These are phyloP conservation scores for Ceratocystis papillata DNA, from an alignment of 2,329 filamentous ascomycete genomes.

Conservation along the genomic window DNA sequence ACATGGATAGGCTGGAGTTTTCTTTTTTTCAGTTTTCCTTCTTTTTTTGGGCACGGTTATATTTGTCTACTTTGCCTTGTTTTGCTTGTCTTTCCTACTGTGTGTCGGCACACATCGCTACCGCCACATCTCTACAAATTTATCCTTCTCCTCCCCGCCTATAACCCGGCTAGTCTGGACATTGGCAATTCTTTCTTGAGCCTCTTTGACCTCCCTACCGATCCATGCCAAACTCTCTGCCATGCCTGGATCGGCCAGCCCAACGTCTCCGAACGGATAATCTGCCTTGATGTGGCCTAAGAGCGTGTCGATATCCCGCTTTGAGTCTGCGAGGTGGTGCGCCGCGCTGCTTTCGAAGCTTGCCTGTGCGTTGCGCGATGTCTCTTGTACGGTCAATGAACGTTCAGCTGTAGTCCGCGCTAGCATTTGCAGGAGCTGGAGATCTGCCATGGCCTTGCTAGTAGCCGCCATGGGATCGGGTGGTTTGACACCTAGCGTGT, in stretches of 20 bases:
- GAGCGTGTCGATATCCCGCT: slow-evolving; percentile 40
- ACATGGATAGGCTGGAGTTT: slow-evolving; percentile 7
- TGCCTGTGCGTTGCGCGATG: slow-evolving; percentile 39
- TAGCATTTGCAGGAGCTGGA: background rate
- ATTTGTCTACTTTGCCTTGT: too few relatives aligned
- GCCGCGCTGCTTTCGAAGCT: slow-evolving; percentile 39
- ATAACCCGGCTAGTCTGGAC: slow-evolving; percentile 33
- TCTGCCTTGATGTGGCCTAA: slow-evolving; percentile 45
- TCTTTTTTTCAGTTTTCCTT: background rate
- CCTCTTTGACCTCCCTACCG: slow-evolving; percentile 36
- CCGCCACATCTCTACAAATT: slow-evolving; percentile 39
- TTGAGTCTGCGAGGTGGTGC: slow-evolving; percentile 39
- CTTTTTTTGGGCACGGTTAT: background rate
- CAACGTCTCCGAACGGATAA: slow-evolving; percentile 39
- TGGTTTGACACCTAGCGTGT: background rate
- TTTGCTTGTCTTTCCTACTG: background rate
- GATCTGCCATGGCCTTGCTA: background rate
- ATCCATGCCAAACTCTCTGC: slow-evolving; percentile 41
- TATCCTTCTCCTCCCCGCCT: slow-evolving; percentile 40
- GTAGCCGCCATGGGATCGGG: background rate
- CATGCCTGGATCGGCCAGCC: slow-evolving; percentile 44
- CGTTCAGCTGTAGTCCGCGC: slow-evolving; percentile 34
- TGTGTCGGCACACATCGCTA: background rate
- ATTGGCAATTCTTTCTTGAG: slow-evolving; percentile 33
- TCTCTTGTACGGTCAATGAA: slow-evolving; percentile 35